phyloP scores from a whole-genome alignment of 2,329 filamentous ascomycete species.

The Akanthomyces dipterigenus region DNA sequence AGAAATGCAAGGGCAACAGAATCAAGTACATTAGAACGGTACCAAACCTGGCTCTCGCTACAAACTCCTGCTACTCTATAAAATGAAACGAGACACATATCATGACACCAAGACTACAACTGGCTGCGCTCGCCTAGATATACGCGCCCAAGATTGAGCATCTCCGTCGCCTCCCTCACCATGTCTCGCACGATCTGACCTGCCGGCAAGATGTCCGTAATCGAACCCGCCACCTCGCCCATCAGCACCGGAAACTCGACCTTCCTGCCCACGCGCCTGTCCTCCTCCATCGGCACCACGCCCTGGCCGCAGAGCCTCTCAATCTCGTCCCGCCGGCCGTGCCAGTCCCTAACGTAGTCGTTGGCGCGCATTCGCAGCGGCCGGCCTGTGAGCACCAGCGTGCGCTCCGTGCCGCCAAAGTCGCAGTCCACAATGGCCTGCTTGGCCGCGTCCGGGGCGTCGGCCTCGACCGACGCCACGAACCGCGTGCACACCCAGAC shows the following conservation, averaged over 20 bases:
- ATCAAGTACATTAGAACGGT: not conserved
- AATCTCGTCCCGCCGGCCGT: conserved; percentile 66
- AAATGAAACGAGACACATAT: not conserved
- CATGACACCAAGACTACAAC: conserved; percentile 24
- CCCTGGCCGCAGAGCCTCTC: conserved; percentile 67
- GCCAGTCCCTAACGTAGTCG: conserved; percentile 77
- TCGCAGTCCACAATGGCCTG: conserved; percentile 68
- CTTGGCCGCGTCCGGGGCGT: conserved; percentile 76
- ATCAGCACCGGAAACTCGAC: conserved; percentile 84
- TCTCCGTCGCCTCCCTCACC: conserved; percentile 67
- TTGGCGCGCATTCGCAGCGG: conserved; percentile 77
- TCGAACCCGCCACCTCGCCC: conserved; percentile 83
- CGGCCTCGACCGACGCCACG: conserved; percentile 77
- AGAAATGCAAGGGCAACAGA: not conserved
- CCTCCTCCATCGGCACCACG: conserved; percentile 72
- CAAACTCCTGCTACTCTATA: not conserved
- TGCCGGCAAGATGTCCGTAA: conserved; percentile 72
- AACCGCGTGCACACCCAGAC: conserved; percentile 95
- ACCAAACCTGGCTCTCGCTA: not conserved
- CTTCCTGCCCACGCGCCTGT: conserved; percentile 74
- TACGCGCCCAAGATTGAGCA: conserved; percentile 53
- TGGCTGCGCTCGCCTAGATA: conserved; percentile 49
- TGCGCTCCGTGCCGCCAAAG: conserved; percentile 74
- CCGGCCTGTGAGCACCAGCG: conserved; percentile 73
- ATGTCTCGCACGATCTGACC: conserved; percentile 79